Base-by-base conservation (phyloP, 1,284 basidiomycete genomes). In the Calocybe gambosa region DNA sequence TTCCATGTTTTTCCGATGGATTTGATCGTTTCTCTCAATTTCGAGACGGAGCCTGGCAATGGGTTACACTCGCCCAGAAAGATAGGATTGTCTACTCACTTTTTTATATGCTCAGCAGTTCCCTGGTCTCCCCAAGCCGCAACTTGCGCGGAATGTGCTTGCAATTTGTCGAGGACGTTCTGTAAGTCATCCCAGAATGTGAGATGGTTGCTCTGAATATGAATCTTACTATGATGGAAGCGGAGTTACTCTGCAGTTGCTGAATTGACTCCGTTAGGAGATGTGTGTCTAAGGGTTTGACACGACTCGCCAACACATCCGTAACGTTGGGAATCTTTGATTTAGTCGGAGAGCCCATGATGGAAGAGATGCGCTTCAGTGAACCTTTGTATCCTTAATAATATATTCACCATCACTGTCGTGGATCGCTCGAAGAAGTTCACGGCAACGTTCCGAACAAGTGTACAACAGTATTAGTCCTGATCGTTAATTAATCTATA, bases 1-100 rank as follows among this genome's bases (percentile, higher is more conserved):
- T 5, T 65, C 55, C 3, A 76, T 63, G 4, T 71, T 69, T 3
- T 70, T 63, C 19, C 65, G 61, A 46, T 77, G 71, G 42, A 61
- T 62, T 37, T 61, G 49, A 40, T 76, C 70, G 46, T 74, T 70
- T 7, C 59, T 62, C 19, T 58, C 54, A 59, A 78, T 62, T 42
- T 72, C 62, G 28, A 61, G 58, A 26, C 65, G 67, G 12, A 79
- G 62, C 34, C 77, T 80, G 52, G 5, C 25, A 5, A 20, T 28
- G 4, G 31, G 18, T 15, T 4, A 8, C 39, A 4, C 26, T n/a
- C 39, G 21, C 18, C 13, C 13, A 13, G 6, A 6, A 10, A 8
- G 8, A 8, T 31, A 13, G 6, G 13, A 31, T 31, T n/a, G 12
- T 31, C 13, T 31, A 40, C 57, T 29, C 43, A 62, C 62, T 42